Conservation (phyloP, 331 rosid genomes). For the Erythrophleum ivorense region DNA sequence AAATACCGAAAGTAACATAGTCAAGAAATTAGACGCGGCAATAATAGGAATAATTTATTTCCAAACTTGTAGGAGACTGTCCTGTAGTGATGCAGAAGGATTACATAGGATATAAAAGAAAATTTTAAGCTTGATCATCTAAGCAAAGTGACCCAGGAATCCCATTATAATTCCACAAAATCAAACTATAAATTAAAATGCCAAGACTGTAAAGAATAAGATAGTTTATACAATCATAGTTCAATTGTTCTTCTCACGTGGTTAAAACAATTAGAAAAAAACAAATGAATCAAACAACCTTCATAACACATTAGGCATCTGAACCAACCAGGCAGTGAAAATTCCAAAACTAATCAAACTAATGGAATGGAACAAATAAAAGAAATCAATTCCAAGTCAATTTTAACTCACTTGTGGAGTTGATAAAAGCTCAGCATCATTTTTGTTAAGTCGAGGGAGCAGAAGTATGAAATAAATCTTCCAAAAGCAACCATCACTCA, state of each 20-base stretch:
- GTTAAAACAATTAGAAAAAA: neutral
- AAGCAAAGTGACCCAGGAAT: neutral
- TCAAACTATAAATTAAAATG: neutral
- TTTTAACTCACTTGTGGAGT: constrained; percentile 71
- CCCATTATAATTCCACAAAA: neutral
- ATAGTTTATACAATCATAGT: neutral
- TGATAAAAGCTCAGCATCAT: constrained; percentile 66
- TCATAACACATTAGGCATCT: neutral
- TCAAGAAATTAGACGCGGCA: constrained; percentile 8
- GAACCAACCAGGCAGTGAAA: neutral
- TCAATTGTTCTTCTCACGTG: neutral
- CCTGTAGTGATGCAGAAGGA: neutral
- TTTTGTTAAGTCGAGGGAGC: constrained; percentile 69
- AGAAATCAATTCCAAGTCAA: neutral
- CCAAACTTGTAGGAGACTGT: neutral
- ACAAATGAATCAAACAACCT: neutral
- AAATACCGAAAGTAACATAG: neutral
- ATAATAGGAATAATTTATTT: constrained; percentile 9
- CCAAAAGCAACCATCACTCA: constrained; percentile 89
- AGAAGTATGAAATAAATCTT: constrained; percentile 82
- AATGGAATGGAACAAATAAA: constrained; percentile 1
- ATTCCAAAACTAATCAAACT: constrained; percentile 7
- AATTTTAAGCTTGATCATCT: neutral
- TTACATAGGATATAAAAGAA: neutral
- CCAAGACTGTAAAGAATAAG: neutral